These are phyloP conservation scores for Dactylis glomerata DNA, from an alignment of 176 grass and related monocot genomes.

Conservation along the genomic window DNA sequence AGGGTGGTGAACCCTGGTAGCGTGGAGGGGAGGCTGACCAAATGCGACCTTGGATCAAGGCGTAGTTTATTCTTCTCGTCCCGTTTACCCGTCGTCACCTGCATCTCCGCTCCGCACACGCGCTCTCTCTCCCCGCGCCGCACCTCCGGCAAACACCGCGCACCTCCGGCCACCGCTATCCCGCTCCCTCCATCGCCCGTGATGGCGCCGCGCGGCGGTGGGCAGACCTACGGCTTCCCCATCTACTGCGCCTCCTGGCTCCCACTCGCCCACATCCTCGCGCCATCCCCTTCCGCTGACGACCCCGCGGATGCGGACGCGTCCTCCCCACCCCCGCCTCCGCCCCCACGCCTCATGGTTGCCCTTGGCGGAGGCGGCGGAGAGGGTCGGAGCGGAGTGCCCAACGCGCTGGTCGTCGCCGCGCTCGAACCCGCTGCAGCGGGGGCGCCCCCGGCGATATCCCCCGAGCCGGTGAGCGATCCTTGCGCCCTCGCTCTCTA, in stretches of 20 bases:
- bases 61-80: background rate
- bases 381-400: conserved; percentile 73
- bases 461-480: conserved; percentile 51
- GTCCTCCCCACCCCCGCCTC: background rate
- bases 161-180: background rate
- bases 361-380: conserved; percentile 75
- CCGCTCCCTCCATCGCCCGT: background rate
- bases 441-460: conserved; percentile 23
- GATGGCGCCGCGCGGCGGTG: conserved; percentile 41
- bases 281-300: conserved; percentile 9
- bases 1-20: no score
- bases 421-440: conserved; percentile 32
- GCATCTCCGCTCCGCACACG: background rate
- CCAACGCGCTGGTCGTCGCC: conserved; percentile 67
- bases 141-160: background rate
- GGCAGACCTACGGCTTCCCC: conserved; percentile 81
- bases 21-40: no score
- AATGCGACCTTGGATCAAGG: no score
- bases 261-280: conserved; percentile 63
- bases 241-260: conserved; percentile 91
- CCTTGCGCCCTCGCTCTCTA: background rate
- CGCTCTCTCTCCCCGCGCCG: background rate
- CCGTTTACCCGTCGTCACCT: background rate
- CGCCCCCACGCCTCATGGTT: conserved; percentile 27
- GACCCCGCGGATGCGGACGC: background rate